Evolutionary conservation across 2,329 filamentous ascomycete genomes (phyloP).

Genomic region (Apiospora arundinis): DNA sequence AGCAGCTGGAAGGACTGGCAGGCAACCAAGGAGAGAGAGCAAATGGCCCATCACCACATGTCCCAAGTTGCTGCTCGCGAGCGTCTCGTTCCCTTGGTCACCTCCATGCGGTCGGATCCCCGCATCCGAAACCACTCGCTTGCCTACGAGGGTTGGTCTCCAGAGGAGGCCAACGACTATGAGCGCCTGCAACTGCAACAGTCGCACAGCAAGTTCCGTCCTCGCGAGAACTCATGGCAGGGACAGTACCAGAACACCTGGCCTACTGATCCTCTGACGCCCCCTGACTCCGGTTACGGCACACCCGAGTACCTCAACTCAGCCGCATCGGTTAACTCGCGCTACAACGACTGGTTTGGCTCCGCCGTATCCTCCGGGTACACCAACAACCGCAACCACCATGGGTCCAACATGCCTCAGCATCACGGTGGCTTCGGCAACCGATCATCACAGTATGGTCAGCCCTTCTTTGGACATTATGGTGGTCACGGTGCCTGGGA

Average conservation of each 20-base stretch:
- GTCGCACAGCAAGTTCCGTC: conserved; percentile 45
- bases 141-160: conserved; percentile 54
- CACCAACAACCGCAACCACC: conserved; percentile 47
- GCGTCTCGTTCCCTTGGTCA: conserved; percentile 54
- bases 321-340: conserved; percentile 59
- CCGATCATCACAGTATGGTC: conserved; percentile 43
- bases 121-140: conserved; percentile 40
- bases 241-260: conserved; percentile 48
- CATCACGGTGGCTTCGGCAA: conserved; percentile 32
- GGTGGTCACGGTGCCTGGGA: conserved; percentile 57
- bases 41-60: conserved; percentile 31
- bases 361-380: conserved; percentile 42
- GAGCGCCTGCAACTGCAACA: conserved; percentile 51
- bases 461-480: conserved; percentile 53
- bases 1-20: conserved; percentile 66
- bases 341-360: conserved; percentile 65
- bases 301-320: conserved; percentile 65
- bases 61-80: conserved; percentile 54
- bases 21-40: conserved; percentile 55
- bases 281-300: conserved; percentile 67
- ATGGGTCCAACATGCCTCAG: conserved; percentile 45
- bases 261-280: conserved; percentile 57
- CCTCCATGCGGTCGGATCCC: conserved; percentile 53
- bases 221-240: conserved; percentile 52
- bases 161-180: conserved; percentile 62